Evolutionary conservation across 2,329 filamentous ascomycete species (phyloP).

Genomic region (Penicillium expansum): DNA sequence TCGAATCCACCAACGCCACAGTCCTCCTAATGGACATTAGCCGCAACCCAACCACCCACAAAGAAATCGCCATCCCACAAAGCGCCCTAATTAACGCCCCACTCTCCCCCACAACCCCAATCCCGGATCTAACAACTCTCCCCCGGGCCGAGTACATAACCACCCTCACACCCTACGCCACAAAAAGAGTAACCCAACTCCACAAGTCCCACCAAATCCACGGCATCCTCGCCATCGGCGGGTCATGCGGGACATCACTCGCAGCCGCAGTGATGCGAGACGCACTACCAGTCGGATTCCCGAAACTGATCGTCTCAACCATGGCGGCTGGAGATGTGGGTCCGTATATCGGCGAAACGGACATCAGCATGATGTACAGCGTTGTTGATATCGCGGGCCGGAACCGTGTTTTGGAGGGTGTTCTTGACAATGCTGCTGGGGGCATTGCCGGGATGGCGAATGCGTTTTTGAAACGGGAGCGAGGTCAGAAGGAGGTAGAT

Average conservation of each 20-base stretch:
- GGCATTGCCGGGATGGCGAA: constrained; percentile 60
- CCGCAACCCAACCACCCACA: no score
- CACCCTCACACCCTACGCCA: constrained; percentile 53
- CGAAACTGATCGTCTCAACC: constrained; percentile 69
- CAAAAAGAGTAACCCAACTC: constrained; percentile 41
- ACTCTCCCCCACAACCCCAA: no score
- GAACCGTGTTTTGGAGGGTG: constrained; percentile 57
- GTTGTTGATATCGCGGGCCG: constrained; percentile 68
- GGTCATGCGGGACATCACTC: no score
- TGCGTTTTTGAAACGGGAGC: constrained; percentile 36
- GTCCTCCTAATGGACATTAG: no score
- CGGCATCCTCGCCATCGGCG: constrained; percentile 58
- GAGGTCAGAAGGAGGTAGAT: constrained; percentile 34
- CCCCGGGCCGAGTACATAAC: constrained; percentile 59
- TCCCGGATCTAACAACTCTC: no score
- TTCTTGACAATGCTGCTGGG: constrained; percentile 62
- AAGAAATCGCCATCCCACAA: no score
- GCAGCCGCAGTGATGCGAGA: constrained; percentile 62
- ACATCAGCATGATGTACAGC: constrained; percentile 68
- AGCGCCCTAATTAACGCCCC: no score
- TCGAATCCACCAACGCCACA: no score
- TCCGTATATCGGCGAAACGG: constrained; percentile 64
- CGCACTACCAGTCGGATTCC: constrained; percentile 62
- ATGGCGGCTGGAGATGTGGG: constrained; percentile 66
- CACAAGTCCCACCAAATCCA: constrained; percentile 46